phyloP scores from a whole-genome alignment of 2,329 filamentous ascomycete species.

The Diplocarpon rosae region DNA sequence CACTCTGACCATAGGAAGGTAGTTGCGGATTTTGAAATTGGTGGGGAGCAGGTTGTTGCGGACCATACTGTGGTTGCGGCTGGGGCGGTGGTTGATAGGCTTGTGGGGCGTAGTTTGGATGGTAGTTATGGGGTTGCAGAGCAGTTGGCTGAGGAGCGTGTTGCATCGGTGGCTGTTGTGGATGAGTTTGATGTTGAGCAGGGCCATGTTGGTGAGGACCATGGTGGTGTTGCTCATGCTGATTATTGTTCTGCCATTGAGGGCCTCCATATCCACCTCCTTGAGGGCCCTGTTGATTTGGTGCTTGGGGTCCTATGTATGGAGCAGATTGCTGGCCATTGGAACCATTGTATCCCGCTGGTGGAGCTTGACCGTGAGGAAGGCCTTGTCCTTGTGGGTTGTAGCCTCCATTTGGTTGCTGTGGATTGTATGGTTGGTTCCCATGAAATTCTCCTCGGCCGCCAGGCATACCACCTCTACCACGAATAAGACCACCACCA shows the following conservation, averaged over 20 bases:
- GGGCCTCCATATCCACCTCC: slow-evolving; percentile 16
- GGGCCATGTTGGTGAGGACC: slow-evolving; percentile 17
- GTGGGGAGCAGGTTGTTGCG: slow-evolving; percentile 24
- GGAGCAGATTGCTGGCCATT: slow-evolving; percentile 22
- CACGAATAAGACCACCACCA: slow-evolving; percentile 24
- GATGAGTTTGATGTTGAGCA: slow-evolving; percentile 17
- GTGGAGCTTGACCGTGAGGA: slow-evolving; percentile 19
- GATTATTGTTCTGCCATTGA: slow-evolving; percentile 23
- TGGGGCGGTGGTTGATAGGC: slow-evolving; percentile 36
- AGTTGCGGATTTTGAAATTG: slow-evolving; percentile 21
- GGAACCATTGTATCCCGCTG: slow-evolving; percentile 19
- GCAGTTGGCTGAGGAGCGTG: slow-evolving; percentile 30
- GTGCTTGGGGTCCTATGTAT: slow-evolving; percentile 28
- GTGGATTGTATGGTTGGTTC: slow-evolving; percentile 18
- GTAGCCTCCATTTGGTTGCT: slow-evolving; percentile 20
- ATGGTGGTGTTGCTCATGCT: slow-evolving; percentile 19
- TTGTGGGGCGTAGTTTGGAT: slow-evolving; percentile 48
- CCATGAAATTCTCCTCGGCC: slow-evolving; percentile 25
- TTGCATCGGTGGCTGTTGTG: slow-evolving; percentile 16
- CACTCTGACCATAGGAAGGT: slow-evolving; percentile 27
- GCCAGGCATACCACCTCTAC: slow-evolving; percentile 23
- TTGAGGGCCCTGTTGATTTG: slow-evolving; percentile 15
- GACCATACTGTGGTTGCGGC: slow-evolving; percentile 30
- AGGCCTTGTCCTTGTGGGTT: slow-evolving; percentile 16
- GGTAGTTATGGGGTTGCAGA: slow-evolving; percentile 43